phyloP scores from a whole-genome alignment of 306 rosid genomes.

The Rosa multiflora region DNA sequence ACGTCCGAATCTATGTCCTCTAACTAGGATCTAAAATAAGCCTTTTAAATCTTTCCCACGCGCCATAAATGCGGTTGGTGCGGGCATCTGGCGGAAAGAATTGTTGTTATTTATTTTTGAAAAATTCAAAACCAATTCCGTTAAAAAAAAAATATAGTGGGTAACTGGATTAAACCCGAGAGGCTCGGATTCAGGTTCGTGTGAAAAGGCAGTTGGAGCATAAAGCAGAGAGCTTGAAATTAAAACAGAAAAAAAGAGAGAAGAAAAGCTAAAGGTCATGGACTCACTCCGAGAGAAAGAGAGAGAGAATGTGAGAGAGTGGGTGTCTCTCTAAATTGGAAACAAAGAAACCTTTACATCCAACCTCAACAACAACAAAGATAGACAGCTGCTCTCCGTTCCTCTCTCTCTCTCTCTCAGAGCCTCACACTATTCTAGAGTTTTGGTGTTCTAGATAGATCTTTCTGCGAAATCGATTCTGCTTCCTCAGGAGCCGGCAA shows the following conservation, averaged over 20 bases:
- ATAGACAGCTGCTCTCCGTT: neutral
- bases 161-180: neutral
- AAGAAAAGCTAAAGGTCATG: constrained; percentile 38
- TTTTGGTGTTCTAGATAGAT: constrained; percentile 15
- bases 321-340: constrained; percentile 35
- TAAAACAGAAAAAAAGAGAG: constrained; percentile 11
- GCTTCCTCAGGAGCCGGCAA: too few species aligned
- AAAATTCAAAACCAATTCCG: neutral
- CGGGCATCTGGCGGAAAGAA: neutral
- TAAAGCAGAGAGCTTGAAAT: constrained; percentile 14
- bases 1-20: constrained; percentile 15
- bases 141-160: neutral
- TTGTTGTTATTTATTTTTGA: neutral
- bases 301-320: too few species aligned
- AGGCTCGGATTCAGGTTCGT: constrained; percentile 34
- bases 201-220: constrained; percentile 19
- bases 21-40: neutral
- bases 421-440: neutral
- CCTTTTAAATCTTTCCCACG: neutral
- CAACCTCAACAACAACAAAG: constrained; percentile 8
- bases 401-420: neutral
- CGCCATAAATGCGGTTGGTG: neutral
- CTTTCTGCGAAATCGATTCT: neutral
- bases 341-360: constrained; percentile 54
- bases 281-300: neutral